Evolutionary conservation across 2,329 filamentous ascomycete genomes (phyloP).

Genomic region (Ustulina deusta): DNA sequence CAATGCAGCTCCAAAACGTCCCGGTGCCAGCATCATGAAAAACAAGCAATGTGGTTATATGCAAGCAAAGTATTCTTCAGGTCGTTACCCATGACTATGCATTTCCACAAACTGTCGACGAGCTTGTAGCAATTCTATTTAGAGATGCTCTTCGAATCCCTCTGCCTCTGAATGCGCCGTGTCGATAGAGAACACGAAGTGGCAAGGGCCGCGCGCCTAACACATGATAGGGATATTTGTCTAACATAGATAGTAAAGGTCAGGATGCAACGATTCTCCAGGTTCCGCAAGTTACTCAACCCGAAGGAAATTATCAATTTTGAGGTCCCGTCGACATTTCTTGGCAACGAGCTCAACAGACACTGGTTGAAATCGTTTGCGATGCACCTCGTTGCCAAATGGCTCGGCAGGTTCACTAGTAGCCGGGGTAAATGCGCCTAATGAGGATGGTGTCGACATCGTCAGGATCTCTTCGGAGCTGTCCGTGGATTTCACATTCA

Average conservation of each 20-base stretch:
- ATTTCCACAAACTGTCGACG: background rate
- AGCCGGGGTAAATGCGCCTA: conserved; percentile 37
- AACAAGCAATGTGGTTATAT: background rate
- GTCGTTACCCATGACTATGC: background rate
- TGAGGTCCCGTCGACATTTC: conserved; percentile 22
- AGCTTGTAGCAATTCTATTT: background rate
- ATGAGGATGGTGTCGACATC: conserved; percentile 20
- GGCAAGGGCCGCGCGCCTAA: background rate
- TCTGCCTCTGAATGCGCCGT: background rate
- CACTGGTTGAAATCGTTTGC: conserved; percentile 37
- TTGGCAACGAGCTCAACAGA: conserved; percentile 39
- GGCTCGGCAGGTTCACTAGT: conserved; percentile 40
- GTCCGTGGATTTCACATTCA: conserved; percentile 1
- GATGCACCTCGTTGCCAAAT: conserved; percentile 30
- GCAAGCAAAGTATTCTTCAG: background rate
- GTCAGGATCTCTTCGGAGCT: conserved; percentile 22
- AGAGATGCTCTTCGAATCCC: background rate
- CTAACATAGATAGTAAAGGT: background rate
- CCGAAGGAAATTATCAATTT: background rate
- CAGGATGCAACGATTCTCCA: background rate
- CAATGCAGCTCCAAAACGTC: background rate
- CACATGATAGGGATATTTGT: background rate
- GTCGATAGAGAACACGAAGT: background rate
- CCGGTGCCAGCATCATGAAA: conserved; percentile 6
- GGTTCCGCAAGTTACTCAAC: background rate